Conservation (phyloP, 805 yeast genomes). For the Lachancea lanzarotensis region DNA sequence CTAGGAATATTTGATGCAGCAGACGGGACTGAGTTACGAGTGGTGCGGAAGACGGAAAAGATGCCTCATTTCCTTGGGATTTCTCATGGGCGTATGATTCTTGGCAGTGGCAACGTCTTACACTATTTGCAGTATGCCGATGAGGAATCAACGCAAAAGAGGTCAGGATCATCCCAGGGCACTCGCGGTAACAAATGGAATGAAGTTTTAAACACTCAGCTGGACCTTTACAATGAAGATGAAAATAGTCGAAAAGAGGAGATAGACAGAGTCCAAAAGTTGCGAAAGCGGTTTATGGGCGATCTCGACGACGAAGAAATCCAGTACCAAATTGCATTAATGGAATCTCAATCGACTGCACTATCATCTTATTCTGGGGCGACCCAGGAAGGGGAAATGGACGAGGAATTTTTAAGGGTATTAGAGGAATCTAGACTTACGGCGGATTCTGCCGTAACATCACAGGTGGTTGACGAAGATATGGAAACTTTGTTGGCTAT, state of each 20-base stretch:
- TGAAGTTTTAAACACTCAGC: slow-evolving; percentile 21
- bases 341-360: slow-evolving; percentile 25
- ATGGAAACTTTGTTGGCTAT: slow-evolving; percentile 15
- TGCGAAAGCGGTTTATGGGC: slow-evolving; percentile 26
- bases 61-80: slow-evolving; percentile 26
- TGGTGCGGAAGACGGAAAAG: slow-evolving; percentile 28
- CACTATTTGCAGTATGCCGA: slow-evolving; percentile 26
- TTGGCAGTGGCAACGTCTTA: slow-evolving; percentile 27
- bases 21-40: slow-evolving; percentile 27
- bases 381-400: slow-evolving; percentile 1
- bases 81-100: slow-evolving; percentile 28
- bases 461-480: slow-evolving; percentile 5
- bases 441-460: neutral
- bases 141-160: slow-evolving; percentile 12
- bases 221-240: slow-evolving; percentile 27
- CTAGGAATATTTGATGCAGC: slow-evolving; percentile 27
- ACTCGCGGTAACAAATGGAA: slow-evolving; percentile 28
- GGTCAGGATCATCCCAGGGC: slow-evolving; percentile 2
- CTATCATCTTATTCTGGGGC: neutral
- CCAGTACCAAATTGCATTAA: slow-evolving; percentile 29
- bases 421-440: slow-evolving; percentile 13
- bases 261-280: slow-evolving; percentile 14
- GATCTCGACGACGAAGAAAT: slow-evolving; percentile 30
- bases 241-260: slow-evolving; percentile 14
- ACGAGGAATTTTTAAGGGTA: slow-evolving; percentile 12